Base-by-base conservation (phyloP, 352 stramenopile species). In the Pythium biforme region DNA sequence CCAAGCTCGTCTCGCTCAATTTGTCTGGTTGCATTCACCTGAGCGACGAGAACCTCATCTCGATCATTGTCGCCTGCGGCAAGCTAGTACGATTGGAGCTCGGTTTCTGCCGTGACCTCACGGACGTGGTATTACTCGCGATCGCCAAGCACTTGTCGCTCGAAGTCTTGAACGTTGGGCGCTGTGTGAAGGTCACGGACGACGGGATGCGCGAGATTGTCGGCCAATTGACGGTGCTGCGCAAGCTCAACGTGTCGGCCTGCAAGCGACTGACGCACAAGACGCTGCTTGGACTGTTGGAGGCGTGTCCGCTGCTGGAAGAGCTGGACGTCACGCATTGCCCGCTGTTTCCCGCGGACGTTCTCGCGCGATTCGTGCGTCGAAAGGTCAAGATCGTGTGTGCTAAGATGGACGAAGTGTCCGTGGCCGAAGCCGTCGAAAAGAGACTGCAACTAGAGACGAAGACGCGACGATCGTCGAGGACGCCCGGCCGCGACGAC, bases 311-410 rank as follows among this genome's bases (percentile, higher is more conserved):
- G 6, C 58, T 88, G 31, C 75, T 97, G 11, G 65, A 90, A 55
- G 71, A 86, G 45, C 55, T 97, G 19, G 77, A 96, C 41, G 82
- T 92, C 33, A 90, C 86, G 0, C 88, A 95, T 45, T 96, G 87
- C 27, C 75, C 83, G 2, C 64, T 79, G 2, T 86, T 97, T 26
- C 76, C 86, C 2, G 48, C 76, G 0, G 55, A 73, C 2, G 52
- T 74, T 27, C 66, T 97, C 1, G 79, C 74, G 14, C 73, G 54
- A n/a, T 91, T 94, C 55, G 67, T 73, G 29, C 79, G 75, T 25
- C 64, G 71, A 10, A 84, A 83, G n/a, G 69, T 90, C 20, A 75
- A 76, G 15, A 66, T 94, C 6, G 70, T 72, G 0, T 79, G 64
- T 46, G 70, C 72, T 29, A 81, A 75, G 34, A 34, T 89, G 1